Evolutionary conservation across 306 rosid species (phyloP), one percentile per base, ranked within the genome.

Genomic region (Cicer cuneatum): DNA sequence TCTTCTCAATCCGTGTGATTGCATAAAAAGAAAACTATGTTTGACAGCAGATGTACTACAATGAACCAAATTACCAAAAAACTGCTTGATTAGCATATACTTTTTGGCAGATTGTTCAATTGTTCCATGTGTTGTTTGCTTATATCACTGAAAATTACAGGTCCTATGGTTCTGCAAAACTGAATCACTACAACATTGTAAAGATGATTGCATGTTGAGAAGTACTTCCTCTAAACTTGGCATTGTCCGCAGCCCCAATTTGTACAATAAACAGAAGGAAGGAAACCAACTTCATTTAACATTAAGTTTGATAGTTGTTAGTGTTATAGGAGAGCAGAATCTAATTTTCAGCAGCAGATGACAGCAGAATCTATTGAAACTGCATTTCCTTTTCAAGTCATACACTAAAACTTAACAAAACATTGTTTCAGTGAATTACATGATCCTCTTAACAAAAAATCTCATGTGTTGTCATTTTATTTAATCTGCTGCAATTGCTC

Each of bases 1-100:
- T 76, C 68, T 37, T 5, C 18, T 66, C 19, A 11, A 61, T 68
- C n/a, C 12, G 45, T 6, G 29, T 13, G 68, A 54, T 54, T 57
- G 29, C 57, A 56, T 12, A 46, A 7, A 57, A 18, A 66, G 61
- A 73, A 39, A 56, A 53, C 39, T 4, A 19, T 57, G 52, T 63
- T 78, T 40, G 16, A 18, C 74, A 51, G 8, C 62, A 48, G 58
- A 52, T 35, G 67, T 21, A 24, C 14, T 21, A 24, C 14, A 2
- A 39, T 10, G 72, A 40, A 68, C 48, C 47, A 84, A 71, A n/a
- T 48, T 14, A 42, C 49, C 29, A 24, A 43, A 59, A 67, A 21
- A 68, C 57, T 85, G 91, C 96, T 82, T 88, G 96, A 78, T 89
- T 73, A 29, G 93, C 89, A 86, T 87, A 93, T 74, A 92, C 81